Evolutionary conservation across 225 moss, liverwort and hornwort species (phyloP), one percentile per base, ranked within the genome.

Genomic region (Asterella californica): DNA sequence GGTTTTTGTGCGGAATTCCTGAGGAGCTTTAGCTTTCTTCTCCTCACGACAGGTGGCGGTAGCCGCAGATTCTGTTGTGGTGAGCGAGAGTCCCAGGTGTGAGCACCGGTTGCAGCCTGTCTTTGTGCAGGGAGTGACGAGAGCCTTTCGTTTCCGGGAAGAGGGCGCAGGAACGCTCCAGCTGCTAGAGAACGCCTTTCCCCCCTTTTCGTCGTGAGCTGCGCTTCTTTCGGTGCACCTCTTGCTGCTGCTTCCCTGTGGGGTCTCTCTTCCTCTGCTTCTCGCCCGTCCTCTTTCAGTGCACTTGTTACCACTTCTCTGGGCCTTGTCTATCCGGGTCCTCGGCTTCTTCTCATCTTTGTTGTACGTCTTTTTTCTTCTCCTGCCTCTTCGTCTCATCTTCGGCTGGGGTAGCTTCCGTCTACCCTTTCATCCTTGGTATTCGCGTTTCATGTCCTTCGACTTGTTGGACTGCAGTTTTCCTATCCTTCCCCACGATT

Each of bases 101-200:
- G 25, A 11, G 24, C 34, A 76, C 76, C 76, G 76, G 57, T 22
- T 57, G 76, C 32, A 33, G 54, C 37, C 76, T 19, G 76, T 76
- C 33, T 14, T 42, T 2, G 4, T 21, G 22, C 37, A 9, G 36
- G 29, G 76, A 59, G 76, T 61, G 25, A 76, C 12, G 76, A 61
- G 60, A 76, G 60, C 76, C 76, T 36, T 60, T 76, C 76, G 37
- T 76, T 76, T 61, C 22, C 33, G 57, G 22, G 75, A 33, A 9
- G 49, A 48, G 36, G 14, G 32, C 67, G 38, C 4, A 37, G 29
- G 30, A 65, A 65, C 30, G 15, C 67, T 67, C 67, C 67, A 67
- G 67, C 71, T 24, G 71, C 46, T 22, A 11, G 24, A 45, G 47
- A 71, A 45, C 45, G 45, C 46, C 47, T 71, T 46, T 47, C 71